Base-by-base conservation (phyloP, 2,329 filamentous ascomycete genomes). In the Microsporum ferrugineum region DNA sequence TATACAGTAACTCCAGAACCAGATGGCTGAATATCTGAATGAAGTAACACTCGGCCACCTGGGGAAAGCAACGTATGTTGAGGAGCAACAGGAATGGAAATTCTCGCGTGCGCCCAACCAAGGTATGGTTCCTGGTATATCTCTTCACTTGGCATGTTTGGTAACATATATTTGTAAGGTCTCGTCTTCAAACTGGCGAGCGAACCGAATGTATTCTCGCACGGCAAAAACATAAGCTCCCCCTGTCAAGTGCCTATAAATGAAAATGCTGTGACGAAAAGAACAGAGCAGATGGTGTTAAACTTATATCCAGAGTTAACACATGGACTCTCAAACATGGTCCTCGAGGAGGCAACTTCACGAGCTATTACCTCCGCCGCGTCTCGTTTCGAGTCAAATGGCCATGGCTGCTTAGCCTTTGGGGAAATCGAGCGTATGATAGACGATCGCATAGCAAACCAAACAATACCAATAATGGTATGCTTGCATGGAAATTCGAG, bases 11-110 rank as follows among this genome's bases (percentile, higher is more conserved):
- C 51, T 34, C n/a, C 68, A 69, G 75, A 75, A 72, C 79, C 81
- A 68, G 75, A 85, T 85, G 82, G 80, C 79, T 84, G 79, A 84
- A 65, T 70, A 71, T 65, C 68, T 71, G 49, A 68, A 55, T 36
- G 51, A 55, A n/a, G 31, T 84, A 59, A 79, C 79, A 63, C 84
- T 82, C 72, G 82, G 82, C 73, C 80, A 83, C 67, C 73, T 82
- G 61, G 82, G 82, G 66, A 73, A 73, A 65, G 73, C 78, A 53
- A 66, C 70, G n/a, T 85, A 84, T 68, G 70, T 78, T 60, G 62
- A 74, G 1, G 76, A 81, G 3, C 73, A 72, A 5, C 72, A 74
- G 49, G 64, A 71, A 60, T 84, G 82, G 82, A 66, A 66, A n/a
- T 82, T 81, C 66, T 67, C 71, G 57, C 75, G 79, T 56, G 70